phyloP scores from a whole-genome alignment of 2,329 filamentous ascomycete species.

The Cladorrhinum sp. region DNA sequence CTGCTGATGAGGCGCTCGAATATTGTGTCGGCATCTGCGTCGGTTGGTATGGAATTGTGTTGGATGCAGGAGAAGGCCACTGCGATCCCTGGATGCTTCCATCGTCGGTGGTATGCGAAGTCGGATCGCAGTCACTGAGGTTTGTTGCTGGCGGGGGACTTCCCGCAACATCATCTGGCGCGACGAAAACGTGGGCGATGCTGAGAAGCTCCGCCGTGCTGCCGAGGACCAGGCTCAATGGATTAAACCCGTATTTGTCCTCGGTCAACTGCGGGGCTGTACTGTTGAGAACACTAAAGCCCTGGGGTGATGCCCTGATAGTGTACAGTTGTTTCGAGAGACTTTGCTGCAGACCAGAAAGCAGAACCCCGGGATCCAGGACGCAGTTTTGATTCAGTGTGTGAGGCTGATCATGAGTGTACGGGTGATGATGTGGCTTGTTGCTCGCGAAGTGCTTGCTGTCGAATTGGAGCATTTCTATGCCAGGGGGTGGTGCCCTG shows the following conservation, averaged over 20 bases:
- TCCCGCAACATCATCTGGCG: neutral
- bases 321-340: conserved; percentile 2
- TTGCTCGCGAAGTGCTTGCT: neutral
- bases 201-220: conserved; percentile 6
- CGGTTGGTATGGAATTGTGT: neutral
- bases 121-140: neutral
- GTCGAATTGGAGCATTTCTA: neutral
- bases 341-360: neutral
- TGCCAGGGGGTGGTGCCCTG: neutral
- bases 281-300: conserved; percentile 1
- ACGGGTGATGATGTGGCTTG: too few relatives aligned
- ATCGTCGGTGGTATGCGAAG: conserved; percentile 1
- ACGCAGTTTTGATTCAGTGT: neutral
- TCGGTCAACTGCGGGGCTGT: neutral
- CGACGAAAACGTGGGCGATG: neutral
- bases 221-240: neutral
- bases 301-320: neutral
- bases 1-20: neutral
- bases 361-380: neutral
- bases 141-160: neutral
- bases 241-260: conserved; percentile 1
- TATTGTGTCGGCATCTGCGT: neutral
- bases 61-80: conserved; percentile 6
- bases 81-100: neutral
- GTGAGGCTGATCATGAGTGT: neutral